Base-by-base conservation (phyloP, 2,329 filamentous ascomycete genomes). In the Cladosporium cucumerinum region DNA sequence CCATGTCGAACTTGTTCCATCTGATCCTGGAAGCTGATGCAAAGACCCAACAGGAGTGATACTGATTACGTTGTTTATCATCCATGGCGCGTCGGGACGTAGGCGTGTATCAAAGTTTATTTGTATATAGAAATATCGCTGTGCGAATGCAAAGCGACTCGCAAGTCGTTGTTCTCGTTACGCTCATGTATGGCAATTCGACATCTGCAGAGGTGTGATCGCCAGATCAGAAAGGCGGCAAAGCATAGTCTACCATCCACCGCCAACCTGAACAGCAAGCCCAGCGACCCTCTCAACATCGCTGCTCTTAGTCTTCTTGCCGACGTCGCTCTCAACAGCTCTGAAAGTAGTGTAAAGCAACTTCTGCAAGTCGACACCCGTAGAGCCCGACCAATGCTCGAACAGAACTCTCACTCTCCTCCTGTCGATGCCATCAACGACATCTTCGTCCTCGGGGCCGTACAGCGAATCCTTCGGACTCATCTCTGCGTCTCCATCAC, bases 261-360 rank as follows among this genome's bases (percentile, higher is more conserved):
- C 95, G 61, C 93, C 95, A 71, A 93, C 91, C 78, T 93, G 95
- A 64, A 92, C 89, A 55, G 94, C 94, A 73, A 99, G 83, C 74
- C 95, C 92, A 65, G 93, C 90, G 48, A 97, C 93, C 66, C 89
- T 86, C 74, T 96, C 90, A 51, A 91, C 89, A 74, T 93, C 90
- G 66, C 83, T 83, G 74, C 75, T 84, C 69, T 82, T 81, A 67
- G 86, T 84, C 69, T 83, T 82, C 80, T 95, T 96, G 59, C 95
- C 95, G 51, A 99, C 92, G 76, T 98, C 92, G 79, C 94, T 97
- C 72, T 97, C 89, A 25, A 99, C 94, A 78, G 93, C 89, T 68
- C 95, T 87, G 80, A 92, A 99, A 60, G 87, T 96, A 65, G 95
- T 99, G 77, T 89, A 91, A 65, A 88, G 86, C 73, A 99, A 81